Percentiles rank a stretch among this genome's conserved stretches.
These are phyloP conservation scores for Phanerochaete sordida DNA, from an alignment of 768 basidiomycete genomes.

Conservation along the genomic window DNA sequence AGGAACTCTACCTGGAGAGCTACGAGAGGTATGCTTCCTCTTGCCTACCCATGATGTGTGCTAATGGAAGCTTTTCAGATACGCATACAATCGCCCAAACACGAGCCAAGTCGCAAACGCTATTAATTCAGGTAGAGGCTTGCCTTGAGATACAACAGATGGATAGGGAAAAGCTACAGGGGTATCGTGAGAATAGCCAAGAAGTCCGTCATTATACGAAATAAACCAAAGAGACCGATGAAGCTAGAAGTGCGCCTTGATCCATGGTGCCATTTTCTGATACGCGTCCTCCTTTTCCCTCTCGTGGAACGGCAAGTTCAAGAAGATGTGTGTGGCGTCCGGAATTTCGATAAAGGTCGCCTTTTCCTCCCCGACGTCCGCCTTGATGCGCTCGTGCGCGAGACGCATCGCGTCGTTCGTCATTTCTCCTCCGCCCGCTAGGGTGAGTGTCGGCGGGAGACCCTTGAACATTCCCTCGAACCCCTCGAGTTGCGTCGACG, in stretches of 20 bases:
- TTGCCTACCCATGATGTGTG: background rate
- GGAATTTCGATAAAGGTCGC: slow-evolving; percentile 12
- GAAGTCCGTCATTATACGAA: background rate
- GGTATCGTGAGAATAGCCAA: background rate
- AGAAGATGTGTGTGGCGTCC: slow-evolving; percentile 42
- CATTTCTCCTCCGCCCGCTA: slow-evolving; percentile 27
- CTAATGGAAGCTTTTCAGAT: slow-evolving; percentile 37
- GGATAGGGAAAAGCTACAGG: background rate
- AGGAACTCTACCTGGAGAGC: slow-evolving; percentile 63
- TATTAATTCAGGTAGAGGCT: slow-evolving; percentile 59
- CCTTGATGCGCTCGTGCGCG: slow-evolving; percentile 20
- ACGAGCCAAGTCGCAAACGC: slow-evolving; percentile 75
- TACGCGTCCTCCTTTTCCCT: slow-evolving; percentile 49
- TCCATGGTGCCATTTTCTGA: slow-evolving; percentile 49
- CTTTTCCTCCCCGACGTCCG: slow-evolving; percentile 21
- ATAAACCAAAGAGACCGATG: background rate
- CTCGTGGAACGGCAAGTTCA: slow-evolving; percentile 47
- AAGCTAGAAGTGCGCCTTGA: background rate
- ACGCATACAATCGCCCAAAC: slow-evolving; percentile 74
- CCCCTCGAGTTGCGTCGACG: slow-evolving; percentile 5
- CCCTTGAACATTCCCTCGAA: slow-evolving; percentile 16
- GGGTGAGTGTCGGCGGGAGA: slow-evolving; percentile 25
- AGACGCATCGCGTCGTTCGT: slow-evolving; percentile 25
- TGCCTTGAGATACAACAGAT: slow-evolving; percentile 46
- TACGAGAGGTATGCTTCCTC: slow-evolving; percentile 54